A percentile compares a stretch with the other conserved stretches of the same genome.
Evolutionary conservation across 1,139 yeast genomes (phyloP).

Genomic region (Diutina sp.): DNA sequence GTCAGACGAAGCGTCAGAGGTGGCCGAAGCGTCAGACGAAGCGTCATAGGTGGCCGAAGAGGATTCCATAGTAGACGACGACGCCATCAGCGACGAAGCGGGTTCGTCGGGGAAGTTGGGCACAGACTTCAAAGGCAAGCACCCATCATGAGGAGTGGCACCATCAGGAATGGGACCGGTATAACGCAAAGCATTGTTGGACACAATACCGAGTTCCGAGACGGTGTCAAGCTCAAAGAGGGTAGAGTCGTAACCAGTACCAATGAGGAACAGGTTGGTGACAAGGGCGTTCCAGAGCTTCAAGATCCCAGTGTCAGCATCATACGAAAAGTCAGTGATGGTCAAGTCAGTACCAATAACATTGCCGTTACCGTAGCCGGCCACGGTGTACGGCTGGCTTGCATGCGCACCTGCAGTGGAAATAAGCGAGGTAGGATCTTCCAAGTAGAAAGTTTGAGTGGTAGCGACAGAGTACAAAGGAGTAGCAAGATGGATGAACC

Average conservation of each 20-base stretch:
- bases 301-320: slow-evolving; percentile 12
- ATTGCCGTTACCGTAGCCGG: slow-evolving; percentile 21
- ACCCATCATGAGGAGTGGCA: neutral
- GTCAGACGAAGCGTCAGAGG: neutral
- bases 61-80: neutral
- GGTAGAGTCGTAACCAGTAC: slow-evolving; percentile 9
- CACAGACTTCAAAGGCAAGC: neutral
- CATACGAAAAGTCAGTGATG: slow-evolving; percentile 9
- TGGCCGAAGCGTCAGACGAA: neutral
- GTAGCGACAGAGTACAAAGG: neutral
- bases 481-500: slow-evolving; percentile 2
- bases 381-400: slow-evolving; percentile 11
- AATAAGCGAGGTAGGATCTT: neutral
- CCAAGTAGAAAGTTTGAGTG: neutral
- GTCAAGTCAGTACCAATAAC: slow-evolving; percentile 8
- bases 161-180: slow-evolving; percentile 7
- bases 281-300: slow-evolving; percentile 5
- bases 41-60: neutral
- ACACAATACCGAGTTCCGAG: slow-evolving; percentile 6
- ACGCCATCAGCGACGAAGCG: neutral
- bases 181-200: slow-evolving; percentile 11
- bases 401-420: neutral
- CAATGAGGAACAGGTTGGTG: slow-evolving; percentile 11
- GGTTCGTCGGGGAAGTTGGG: neutral
- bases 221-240: slow-evolving; percentile 8